These are phyloP conservation scores for Aureobasidium pullulans DNA, from an alignment of 2,329 filamentous ascomycete species.

Conservation along the genomic window DNA sequence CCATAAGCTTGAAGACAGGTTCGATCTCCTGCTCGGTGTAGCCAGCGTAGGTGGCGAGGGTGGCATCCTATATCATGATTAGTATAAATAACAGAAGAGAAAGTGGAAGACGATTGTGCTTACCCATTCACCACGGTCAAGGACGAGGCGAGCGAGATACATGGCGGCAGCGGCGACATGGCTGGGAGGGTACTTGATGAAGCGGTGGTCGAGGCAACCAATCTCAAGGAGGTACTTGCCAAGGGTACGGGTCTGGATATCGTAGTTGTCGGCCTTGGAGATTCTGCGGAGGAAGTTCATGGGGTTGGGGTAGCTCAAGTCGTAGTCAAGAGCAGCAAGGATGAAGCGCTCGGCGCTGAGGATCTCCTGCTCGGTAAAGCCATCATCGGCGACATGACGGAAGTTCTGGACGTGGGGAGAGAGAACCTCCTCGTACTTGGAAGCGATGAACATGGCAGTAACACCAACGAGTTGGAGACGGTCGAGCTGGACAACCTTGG, in stretches of 20 bases:
- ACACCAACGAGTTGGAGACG: slow-evolving; percentile 94
- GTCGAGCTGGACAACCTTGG: slow-evolving; percentile 92
- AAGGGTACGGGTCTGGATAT: slow-evolving; percentile 93
- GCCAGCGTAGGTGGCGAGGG: slow-evolving; percentile 81
- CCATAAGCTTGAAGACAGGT: slow-evolving; percentile 87
- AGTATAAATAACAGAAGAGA: slow-evolving; percentile 18
- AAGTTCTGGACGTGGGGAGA: slow-evolving; percentile 97
- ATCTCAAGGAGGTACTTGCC: slow-evolving; percentile 99
- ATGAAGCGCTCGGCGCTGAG: slow-evolving; percentile 95
- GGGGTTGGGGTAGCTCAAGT: slow-evolving; percentile 96
- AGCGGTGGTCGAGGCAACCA: slow-evolving; percentile 86
- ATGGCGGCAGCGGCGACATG: slow-evolving; percentile 88
- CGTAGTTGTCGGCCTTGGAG: slow-evolving; percentile 98
- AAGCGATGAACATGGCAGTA: slow-evolving; percentile 98
- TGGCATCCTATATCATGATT: slow-evolving; percentile 58
- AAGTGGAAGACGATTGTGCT: slow-evolving; percentile 27
- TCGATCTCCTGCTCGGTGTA: slow-evolving; percentile 90
- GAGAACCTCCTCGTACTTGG: slow-evolving; percentile 97
- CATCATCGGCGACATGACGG: slow-evolving; percentile 91
- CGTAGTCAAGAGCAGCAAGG: slow-evolving; percentile 84
- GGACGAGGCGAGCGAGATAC: slow-evolving; percentile 85
- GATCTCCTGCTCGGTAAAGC: slow-evolving; percentile 91
- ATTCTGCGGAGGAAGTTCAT: slow-evolving; percentile 99
- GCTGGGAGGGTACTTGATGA: slow-evolving; percentile 83
- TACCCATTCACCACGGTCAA: slow-evolving; percentile 89